phyloP scores from a whole-genome alignment of 2,329 filamentous ascomycete species.

The Ophiosphaerella narmari region DNA sequence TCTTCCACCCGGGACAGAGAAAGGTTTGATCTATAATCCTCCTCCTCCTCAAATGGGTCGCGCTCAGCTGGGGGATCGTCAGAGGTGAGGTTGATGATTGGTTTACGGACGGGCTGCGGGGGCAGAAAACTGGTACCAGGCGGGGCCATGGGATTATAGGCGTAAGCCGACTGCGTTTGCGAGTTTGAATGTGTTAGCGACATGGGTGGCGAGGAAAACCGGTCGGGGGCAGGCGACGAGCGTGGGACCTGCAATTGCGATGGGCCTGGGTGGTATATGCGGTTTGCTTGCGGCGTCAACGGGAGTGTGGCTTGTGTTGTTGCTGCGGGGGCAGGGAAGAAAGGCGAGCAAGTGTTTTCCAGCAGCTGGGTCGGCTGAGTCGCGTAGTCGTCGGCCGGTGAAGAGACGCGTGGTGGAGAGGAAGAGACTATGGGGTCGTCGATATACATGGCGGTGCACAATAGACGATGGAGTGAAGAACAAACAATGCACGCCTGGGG shows the following conservation, averaged over 20 bases:
- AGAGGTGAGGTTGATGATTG: constrained; percentile 45
- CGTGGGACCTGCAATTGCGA: constrained; percentile 77
- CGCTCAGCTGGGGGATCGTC: constrained; percentile 59
- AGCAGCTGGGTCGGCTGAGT: constrained; percentile 46
- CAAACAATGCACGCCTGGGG: not conserved
- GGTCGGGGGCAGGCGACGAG: constrained; percentile 71
- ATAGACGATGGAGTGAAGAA: constrained; percentile 3
- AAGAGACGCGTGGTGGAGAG: constrained; percentile 29
- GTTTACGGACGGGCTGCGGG: constrained; percentile 42
- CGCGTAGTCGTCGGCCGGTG: constrained; percentile 54
- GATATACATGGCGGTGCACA: constrained; percentile 32
- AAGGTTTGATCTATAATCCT: constrained; percentile 58
- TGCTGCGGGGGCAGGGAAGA: constrained; percentile 31
- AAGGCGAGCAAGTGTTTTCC: constrained; percentile 27
- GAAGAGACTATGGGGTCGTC: constrained; percentile 42
- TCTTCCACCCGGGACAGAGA: constrained; percentile 57
- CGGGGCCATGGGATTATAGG: constrained; percentile 71
- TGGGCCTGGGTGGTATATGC: constrained; percentile 34
- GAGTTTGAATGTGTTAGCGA: constrained; percentile 16
- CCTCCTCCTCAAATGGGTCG: constrained; percentile 48
- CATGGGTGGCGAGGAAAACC: constrained; percentile 47
- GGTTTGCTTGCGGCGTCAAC: constrained; percentile 49
- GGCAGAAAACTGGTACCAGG: constrained; percentile 71
- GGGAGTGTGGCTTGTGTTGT: constrained; percentile 66
- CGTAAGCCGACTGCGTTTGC: constrained; percentile 75